Evolutionary conservation across 1,139 yeast species (phyloP).

Genomic region (Geotrichum histeridarum): DNA sequence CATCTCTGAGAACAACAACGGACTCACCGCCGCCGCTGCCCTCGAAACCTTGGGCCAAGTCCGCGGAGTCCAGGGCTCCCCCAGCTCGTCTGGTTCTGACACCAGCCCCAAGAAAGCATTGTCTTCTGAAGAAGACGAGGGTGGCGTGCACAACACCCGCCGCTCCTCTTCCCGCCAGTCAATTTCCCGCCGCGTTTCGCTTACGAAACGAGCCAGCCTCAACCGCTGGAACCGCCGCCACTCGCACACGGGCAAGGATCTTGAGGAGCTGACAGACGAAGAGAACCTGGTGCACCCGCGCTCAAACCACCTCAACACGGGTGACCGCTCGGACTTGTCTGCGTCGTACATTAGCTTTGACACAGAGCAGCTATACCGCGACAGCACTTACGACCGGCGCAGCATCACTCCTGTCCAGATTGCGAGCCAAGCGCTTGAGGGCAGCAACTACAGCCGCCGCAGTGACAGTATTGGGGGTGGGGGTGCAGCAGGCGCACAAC

Average conservation of each 20-base stretch:
- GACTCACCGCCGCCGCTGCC: slow-evolving; percentile 18
- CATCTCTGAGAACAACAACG: slow-evolving; percentile 17
- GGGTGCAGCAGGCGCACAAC: background rate
- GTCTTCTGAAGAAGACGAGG: background rate
- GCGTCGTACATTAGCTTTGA: slow-evolving; percentile 10
- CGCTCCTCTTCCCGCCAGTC: slow-evolving; percentile 3
- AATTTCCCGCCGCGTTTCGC: background rate
- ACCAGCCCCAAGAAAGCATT: background rate
- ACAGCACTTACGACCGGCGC: background rate
- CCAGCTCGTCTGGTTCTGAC: slow-evolving; percentile 1
- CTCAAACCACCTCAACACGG: no score
- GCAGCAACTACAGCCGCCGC: background rate
- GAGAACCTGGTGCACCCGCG: slow-evolving; percentile 1
- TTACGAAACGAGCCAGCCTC: background rate
- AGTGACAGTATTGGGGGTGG: background rate
- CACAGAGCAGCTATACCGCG: slow-evolving; percentile 8
- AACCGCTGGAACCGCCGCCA: background rate
- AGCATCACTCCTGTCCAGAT: background rate
- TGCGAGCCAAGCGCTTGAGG: background rate
- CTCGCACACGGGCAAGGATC: background rate
- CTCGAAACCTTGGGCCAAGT: slow-evolving; percentile 16
- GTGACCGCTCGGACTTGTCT: background rate
- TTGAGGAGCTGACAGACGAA: slow-evolving; percentile 10
- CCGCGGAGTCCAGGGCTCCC: background rate
- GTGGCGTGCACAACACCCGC: background rate